These are phyloP conservation scores for Ophiognomonia clavigignenti-juglandacearum DNA, from an alignment of 2,329 filamentous ascomycete species.

Conservation along the genomic window DNA sequence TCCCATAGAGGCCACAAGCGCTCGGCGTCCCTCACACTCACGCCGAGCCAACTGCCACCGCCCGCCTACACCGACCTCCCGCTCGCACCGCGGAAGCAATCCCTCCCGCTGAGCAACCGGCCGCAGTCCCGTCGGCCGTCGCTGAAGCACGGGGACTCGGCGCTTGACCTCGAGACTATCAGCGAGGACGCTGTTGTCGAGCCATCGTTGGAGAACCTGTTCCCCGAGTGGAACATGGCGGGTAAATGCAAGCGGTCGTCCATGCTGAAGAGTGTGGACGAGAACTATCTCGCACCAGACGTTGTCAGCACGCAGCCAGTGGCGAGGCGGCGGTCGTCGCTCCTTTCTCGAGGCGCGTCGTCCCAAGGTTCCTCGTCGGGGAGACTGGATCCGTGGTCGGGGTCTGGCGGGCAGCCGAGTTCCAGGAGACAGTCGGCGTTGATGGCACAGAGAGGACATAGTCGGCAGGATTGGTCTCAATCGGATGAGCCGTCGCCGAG, in stretches of 20 bases:
- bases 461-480: background rate
- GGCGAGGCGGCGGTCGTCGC: background rate
- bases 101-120: background rate
- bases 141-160: background rate
- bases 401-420: background rate
- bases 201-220: background rate
- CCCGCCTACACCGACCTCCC: background rate
- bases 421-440: background rate
- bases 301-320: background rate
- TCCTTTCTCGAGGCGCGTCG: background rate
- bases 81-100: background rate
- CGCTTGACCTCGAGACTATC: slow-evolving; percentile 1
- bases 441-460: background rate
- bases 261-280: background rate
- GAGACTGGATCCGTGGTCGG: no score
- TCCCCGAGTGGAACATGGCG: background rate
- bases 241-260: background rate
- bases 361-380: no score
- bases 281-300: background rate
- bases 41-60: background rate
- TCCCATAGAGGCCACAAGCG: background rate
- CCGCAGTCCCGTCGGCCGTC: background rate
- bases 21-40: background rate
- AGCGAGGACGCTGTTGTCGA: background rate
- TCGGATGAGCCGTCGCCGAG: background rate